Evolutionary conservation across 176 grass and related monocot genomes (phyloP).

Genomic region (Thinopyrum elongatum): DNA sequence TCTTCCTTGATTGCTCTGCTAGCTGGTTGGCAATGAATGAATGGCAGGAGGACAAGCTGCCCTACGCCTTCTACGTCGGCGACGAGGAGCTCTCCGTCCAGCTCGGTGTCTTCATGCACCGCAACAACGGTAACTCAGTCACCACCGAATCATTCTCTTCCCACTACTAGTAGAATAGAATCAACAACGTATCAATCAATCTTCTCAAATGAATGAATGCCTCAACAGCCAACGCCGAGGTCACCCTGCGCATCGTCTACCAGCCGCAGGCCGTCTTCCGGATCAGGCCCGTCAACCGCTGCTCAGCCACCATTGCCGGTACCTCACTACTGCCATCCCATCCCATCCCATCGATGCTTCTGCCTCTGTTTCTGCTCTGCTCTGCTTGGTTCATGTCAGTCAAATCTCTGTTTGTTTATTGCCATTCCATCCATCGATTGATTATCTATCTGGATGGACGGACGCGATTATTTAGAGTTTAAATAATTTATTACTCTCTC

Average conservation of each 20-base stretch:
- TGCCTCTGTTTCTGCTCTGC: no score
- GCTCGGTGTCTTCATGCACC: slow-evolving; percentile 70
- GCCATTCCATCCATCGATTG: no score
- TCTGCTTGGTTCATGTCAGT: no score
- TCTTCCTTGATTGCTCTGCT: no score
- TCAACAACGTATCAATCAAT: no score
- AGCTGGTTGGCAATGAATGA: no score
- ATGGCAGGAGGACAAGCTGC: slow-evolving; percentile 73
- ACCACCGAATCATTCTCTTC: not conserved
- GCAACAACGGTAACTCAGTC: slow-evolving; percentile 55
- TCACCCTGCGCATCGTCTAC: slow-evolving; percentile 73
- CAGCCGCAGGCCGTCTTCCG: slow-evolving; percentile 94
- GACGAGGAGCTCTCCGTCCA: slow-evolving; percentile 79
- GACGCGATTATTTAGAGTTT: no score
- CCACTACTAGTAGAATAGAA: not conserved
- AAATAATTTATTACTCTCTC: no score
- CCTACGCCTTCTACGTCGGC: slow-evolving; percentile 89
- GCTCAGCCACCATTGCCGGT: slow-evolving; percentile 92
- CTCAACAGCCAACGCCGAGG: slow-evolving; percentile 92
- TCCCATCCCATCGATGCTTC: no score
- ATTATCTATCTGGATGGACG: no score
- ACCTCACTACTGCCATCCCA: not conserved
- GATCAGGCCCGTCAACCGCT: slow-evolving; percentile 81
- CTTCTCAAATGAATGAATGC: not conserved
- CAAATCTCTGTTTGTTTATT: no score